A percentile compares a stretch with the other conserved stretches of the same genome.
These are phyloP conservation scores for Picochlorum sp. DNA, from an alignment of 139 green algal species.

Conservation along the genomic window DNA sequence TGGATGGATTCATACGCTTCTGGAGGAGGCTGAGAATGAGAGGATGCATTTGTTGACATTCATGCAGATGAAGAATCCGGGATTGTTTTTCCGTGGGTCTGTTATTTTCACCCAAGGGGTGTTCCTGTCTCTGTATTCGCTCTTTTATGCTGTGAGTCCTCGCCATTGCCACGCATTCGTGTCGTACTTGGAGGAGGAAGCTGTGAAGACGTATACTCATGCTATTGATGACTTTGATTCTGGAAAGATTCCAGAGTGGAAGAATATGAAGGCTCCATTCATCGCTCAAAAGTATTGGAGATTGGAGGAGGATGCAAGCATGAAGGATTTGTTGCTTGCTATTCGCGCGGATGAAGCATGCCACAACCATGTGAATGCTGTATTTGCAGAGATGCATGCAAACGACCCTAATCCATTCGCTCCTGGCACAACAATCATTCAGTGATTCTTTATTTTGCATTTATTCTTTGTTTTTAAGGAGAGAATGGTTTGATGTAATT, in stretches of 20 bases:
- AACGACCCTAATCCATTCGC: slow-evolving; percentile 61
- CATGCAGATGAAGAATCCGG: slow-evolving; percentile 71
- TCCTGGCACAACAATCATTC: neutral
- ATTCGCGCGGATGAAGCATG: slow-evolving; percentile 79
- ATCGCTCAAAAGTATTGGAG: slow-evolving; percentile 52
- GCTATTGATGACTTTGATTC: slow-evolving; percentile 36
- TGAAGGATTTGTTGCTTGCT: slow-evolving; percentile 76
- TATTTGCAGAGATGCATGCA: slow-evolving; percentile 39
- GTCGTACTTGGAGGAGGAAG: slow-evolving; percentile 94
- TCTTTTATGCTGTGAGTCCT: slow-evolving; percentile 76
- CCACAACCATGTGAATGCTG: slow-evolving; percentile 88
- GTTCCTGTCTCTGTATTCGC: slow-evolving; percentile 81
- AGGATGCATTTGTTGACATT: slow-evolving; percentile 93
- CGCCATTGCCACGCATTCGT: slow-evolving; percentile 75
- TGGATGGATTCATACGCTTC: slow-evolving; percentile 85
- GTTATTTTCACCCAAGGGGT: slow-evolving; percentile 76
- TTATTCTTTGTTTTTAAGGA: no score
- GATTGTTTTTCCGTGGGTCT: slow-evolving; percentile 55
- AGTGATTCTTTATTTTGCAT: neutral
- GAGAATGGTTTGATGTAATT: neutral
- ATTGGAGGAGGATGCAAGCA: slow-evolving; percentile 39
- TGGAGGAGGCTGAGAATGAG: slow-evolving; percentile 96
- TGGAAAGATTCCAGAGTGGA: slow-evolving; percentile 62
- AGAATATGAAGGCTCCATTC: slow-evolving; percentile 39
- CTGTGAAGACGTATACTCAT: slow-evolving; percentile 88